Percentiles rank a stretch among this genome's conserved stretches.
Conservation (phyloP, 2,329 filamentous ascomycete genomes). For the Daldinia sp. region DNA sequence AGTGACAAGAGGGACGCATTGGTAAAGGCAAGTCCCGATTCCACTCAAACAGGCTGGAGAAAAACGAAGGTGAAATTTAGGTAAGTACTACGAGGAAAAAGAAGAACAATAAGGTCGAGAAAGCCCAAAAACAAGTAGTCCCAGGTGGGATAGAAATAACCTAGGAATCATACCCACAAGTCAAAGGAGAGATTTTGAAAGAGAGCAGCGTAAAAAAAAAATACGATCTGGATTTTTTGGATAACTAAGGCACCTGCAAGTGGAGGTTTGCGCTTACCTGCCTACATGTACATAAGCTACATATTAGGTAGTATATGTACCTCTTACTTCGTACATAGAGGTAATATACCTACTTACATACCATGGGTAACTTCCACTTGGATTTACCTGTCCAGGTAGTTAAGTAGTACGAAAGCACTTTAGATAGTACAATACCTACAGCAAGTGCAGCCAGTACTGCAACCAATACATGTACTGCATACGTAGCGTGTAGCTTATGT, state of each 20-base stretch:
- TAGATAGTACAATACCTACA: not conserved
- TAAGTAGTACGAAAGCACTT: not conserved
- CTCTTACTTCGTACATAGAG: too few species aligned
- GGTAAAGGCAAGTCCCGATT: slow-evolving; percentile 4
- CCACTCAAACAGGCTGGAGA: not conserved
- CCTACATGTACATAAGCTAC: slow-evolving; percentile 10
- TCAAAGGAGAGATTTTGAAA: slow-evolving; percentile 24
- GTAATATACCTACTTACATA: not conserved
- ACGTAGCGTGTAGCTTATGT: not conserved
- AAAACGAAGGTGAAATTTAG: slow-evolving; percentile 5
- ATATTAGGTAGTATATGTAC: not conserved
- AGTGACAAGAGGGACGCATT: slow-evolving; percentile 26
- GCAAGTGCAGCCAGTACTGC: slow-evolving; percentile 3
- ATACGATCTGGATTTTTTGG: slow-evolving; percentile 11
- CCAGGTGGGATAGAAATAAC: slow-evolving; percentile 26
- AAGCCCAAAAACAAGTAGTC: slow-evolving; percentile 22
- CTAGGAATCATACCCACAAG: slow-evolving; percentile 22
- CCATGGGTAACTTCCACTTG: not conserved
- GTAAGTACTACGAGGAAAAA: slow-evolving; percentile 2
- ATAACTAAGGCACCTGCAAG: slow-evolving; percentile 6
- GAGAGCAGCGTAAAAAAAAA: slow-evolving; percentile 15
- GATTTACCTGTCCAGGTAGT: not conserved
- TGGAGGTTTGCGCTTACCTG: slow-evolving; percentile 31
- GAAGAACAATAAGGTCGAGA: slow-evolving; percentile 12
- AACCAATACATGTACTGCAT: not conserved